Evolutionary conservation across 768 basidiomycete genomes (phyloP).

Genomic region (Mycena indigotica): DNA sequence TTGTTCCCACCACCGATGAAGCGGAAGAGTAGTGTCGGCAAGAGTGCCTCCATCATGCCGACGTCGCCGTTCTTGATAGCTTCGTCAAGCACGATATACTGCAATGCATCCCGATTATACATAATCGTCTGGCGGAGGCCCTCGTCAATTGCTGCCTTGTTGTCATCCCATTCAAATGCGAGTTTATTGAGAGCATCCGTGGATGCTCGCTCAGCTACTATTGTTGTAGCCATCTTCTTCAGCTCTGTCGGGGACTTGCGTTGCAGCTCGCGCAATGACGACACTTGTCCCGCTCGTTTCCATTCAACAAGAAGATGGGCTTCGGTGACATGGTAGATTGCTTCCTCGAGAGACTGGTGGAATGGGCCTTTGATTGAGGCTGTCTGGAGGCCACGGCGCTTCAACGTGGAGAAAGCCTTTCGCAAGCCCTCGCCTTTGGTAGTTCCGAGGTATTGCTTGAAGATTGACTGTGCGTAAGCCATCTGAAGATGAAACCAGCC

Average conservation of each 20-base stretch:
- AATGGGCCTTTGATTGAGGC: conserved; percentile 18
- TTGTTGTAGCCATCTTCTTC: conserved; percentile 12
- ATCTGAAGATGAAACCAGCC: conserved; percentile 37
- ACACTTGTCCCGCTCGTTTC: conserved; percentile 17
- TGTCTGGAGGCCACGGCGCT: conserved; percentile 19
- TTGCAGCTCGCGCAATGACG: conserved; percentile 19
- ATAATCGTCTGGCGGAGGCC: conserved; percentile 10
- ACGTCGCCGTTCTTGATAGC: conserved; percentile 28
- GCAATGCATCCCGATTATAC: conserved; percentile 27
- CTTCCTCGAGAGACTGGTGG: conserved; percentile 24
- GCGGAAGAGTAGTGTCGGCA: conserved; percentile 26
- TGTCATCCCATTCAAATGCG: conserved; percentile 1
- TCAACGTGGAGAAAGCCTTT: conserved; percentile 13
- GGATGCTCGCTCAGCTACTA: conserved; percentile 21
- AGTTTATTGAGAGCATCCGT: conserved; percentile 15
- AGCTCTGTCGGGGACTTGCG: conserved; percentile 21
- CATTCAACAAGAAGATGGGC: conserved; percentile 28
- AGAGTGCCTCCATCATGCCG: conserved; percentile 23
- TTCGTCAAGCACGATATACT: conserved; percentile 26
- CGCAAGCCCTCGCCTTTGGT: conserved; percentile 4
- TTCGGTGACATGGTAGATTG: conserved; percentile 26
- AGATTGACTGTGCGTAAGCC: conserved; percentile 31
- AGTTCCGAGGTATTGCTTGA: conserved; percentile 33
- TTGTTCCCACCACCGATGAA: conserved; percentile 27
- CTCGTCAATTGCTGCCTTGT: conserved; percentile 8